These are phyloP conservation scores for Leishmania tarentolae DNA, from an alignment of 208 protist genomes.

Conservation along the genomic window DNA sequence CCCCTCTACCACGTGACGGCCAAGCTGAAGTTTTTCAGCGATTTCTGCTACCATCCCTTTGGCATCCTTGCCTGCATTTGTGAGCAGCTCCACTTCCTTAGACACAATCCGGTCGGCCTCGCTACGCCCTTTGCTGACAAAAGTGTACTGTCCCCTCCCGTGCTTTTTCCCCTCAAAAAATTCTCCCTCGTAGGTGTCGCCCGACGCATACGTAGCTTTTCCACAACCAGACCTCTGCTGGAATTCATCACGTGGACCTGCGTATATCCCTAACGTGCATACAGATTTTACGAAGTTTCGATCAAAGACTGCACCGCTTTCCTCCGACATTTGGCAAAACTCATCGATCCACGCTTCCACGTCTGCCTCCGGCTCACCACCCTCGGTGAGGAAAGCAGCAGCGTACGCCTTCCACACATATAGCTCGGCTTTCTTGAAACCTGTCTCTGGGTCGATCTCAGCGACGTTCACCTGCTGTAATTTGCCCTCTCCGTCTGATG, in stretches of 20 bases:
- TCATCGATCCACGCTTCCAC: conserved; percentile 78
- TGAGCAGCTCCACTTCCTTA: conserved; percentile 52
- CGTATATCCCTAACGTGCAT: conserved; percentile 84
- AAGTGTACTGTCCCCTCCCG: conserved; percentile 79
- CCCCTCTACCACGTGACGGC: conserved; percentile 60
- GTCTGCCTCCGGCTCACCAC: conserved; percentile 70
- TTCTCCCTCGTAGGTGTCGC: conserved; percentile 89
- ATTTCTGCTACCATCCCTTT: conserved; percentile 30
- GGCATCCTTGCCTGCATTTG: conserved; percentile 37
- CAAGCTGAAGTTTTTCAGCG: conserved; percentile 61
- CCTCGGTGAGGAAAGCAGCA: conserved; percentile 52
- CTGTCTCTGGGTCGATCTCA: conserved; percentile 79
- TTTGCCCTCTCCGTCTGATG: conserved; percentile 12
- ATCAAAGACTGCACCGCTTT: conserved; percentile 56
- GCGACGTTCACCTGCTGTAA: conserved; percentile 58
- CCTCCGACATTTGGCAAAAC: conserved; percentile 74
- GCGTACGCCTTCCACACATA: conserved; percentile 83
- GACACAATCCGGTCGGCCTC: conserved; percentile 83
- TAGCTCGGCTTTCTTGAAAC: conserved; percentile 82
- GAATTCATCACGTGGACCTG: conserved; percentile 88
- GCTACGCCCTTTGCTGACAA: conserved; percentile 63
- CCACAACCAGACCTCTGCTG: conserved; percentile 86
- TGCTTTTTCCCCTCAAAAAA: conserved; percentile 92
- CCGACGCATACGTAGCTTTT: conserved; percentile 83
- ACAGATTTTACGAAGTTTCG: conserved; percentile 81